Conservation (phyloP, 768 basidiomycete species). For the Termitomyces sp. region DNA sequence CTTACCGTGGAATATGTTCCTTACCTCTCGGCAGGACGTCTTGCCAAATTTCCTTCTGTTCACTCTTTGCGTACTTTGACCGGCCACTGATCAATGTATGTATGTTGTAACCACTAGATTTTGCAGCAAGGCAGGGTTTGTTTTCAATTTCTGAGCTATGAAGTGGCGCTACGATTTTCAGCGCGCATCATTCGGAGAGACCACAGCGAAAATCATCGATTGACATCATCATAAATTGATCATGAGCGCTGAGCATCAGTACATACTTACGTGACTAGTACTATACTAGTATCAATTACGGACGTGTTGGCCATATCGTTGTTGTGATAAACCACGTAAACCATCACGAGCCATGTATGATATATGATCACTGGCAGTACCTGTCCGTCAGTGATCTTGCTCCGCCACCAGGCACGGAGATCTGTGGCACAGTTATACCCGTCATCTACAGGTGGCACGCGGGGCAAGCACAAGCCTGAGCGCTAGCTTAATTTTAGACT, state of each 20-base stretch:
- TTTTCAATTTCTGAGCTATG: background rate
- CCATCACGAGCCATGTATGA: background rate
- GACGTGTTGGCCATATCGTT: background rate
- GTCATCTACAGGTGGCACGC: background rate
- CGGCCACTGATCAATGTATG: background rate
- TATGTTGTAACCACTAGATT: background rate
- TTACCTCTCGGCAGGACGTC: background rate
- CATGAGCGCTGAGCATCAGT: background rate
- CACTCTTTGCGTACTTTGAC: background rate
- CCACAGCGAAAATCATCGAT: background rate
- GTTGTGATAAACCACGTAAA: background rate
- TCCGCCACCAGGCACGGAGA: background rate
- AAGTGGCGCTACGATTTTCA: too few species aligned
- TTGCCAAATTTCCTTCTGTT: too few species aligned
- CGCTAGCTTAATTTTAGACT: background rate
- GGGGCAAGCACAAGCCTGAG: too few species aligned
- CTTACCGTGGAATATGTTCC: background rate
- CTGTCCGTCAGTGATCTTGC: background rate
- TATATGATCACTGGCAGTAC: background rate
- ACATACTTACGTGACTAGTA: background rate
- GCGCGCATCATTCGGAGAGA: background rate
- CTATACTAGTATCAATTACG: background rate
- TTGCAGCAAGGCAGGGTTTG: background rate
- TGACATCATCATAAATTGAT: background rate
- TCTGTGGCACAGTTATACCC: background rate